Evolutionary conservation across 2,329 filamentous ascomycete species (phyloP), one percentile per base, ranked within the genome.

Genomic region (Apiospora phragmitis): DNA sequence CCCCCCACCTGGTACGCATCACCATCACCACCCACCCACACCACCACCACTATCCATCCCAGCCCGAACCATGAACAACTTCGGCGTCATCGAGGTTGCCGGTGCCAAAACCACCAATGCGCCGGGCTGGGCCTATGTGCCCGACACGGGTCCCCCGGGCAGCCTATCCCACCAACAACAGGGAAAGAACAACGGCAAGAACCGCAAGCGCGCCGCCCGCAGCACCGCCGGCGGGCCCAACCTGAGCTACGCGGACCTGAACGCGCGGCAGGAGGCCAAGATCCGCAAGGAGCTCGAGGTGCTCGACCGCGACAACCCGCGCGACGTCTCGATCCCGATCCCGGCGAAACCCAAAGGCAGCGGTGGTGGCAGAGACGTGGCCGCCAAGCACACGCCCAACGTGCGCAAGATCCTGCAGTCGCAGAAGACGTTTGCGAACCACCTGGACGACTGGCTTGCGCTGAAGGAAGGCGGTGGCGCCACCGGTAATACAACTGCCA

Each of bases 51-150:
- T 7, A 41, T 18, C 41, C 45, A 38, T 12, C 45, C 45, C 47
- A 26, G 43, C 32, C 67, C 18, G 11, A 47, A n/a, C 24, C 35
- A 91, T 90, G 87, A 88, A 90, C 78, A 90, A 91, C 77, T 92
- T 92, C 75, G 92, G 93, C 76, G 94, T 98, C 76, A 91, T 97
- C 81, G 92, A 97, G 76, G 85, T 98, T 70, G 93, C 94, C 45
- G 90, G 89, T 77, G 85, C 90, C 38, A 90, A 90, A 72, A 90
- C 90, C 21, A 89, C 89, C 62, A 85, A 88, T 62, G 93, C 94
- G 1, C 94, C 95, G 0, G 95, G 95, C 77, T 98, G 94, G 92
- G 94, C 94, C 16, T 97, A 97, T 80, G 93, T 98, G 1, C 91
- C 94, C 41, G 94, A 97, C 78, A 91, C 88, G 79, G 87, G 80